Evolutionary conservation across 805 yeast species (phyloP).

Genomic region (Lipomyces lipofer): DNA sequence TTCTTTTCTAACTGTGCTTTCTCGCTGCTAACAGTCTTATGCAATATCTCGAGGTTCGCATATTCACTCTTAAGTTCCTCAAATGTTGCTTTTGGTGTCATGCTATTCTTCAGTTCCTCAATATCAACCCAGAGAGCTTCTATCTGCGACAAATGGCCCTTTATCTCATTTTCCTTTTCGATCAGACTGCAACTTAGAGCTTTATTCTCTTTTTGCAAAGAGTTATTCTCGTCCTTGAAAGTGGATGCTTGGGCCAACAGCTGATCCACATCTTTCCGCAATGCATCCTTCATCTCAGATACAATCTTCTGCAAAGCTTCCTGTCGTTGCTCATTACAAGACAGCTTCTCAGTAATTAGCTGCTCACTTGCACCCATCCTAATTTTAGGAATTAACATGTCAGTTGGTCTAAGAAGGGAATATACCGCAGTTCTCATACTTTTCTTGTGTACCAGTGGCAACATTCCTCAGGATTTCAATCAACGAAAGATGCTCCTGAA

Average conservation of each 20-base stretch:
- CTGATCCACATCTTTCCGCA: background rate
- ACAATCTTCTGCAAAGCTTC: background rate
- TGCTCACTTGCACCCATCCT: too few species aligned
- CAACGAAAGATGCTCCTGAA: background rate
- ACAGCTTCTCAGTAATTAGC: background rate
- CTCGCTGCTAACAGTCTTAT: background rate
- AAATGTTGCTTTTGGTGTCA: background rate
- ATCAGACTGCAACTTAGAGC: background rate
- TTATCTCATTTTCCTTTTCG: background rate
- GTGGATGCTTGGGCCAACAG: background rate
- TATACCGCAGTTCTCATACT: too few species aligned
- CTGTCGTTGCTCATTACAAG: background rate
- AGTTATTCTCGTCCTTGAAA: conserved; percentile 1
- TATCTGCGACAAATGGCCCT: background rate
- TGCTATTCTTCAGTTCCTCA: background rate
- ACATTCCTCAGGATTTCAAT: background rate
- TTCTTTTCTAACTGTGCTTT: too few species aligned
- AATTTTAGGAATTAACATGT: too few species aligned
- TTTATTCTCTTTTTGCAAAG: background rate
- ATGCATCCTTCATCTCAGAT: background rate
- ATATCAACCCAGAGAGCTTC: background rate
- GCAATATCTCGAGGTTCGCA: background rate
- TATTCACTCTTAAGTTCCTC: background rate
- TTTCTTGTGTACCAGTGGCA: conserved; percentile 3
- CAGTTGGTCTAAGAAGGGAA: too few species aligned